phyloP scores from a whole-genome alignment of 106 monocot genomes.

The Acanthochlamys bracteata region DNA sequence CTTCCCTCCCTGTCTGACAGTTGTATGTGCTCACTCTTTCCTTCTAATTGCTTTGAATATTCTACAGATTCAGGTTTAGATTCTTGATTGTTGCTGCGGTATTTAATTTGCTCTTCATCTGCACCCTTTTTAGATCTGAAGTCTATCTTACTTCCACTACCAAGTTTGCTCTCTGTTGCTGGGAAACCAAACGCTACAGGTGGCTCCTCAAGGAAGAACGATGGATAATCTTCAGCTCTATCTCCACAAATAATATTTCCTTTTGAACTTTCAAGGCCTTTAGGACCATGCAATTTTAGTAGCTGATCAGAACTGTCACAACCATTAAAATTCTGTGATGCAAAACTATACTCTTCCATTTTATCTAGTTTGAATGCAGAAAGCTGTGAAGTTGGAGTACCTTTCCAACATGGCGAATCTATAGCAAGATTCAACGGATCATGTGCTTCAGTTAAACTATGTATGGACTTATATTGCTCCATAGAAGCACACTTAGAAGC shows the following conservation, averaged over 20 bases:
- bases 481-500: not conserved
- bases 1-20: slow-evolving; percentile 7
- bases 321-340: slow-evolving; percentile 5
- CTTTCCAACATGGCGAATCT: slow-evolving; percentile 83
- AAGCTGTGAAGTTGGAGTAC: slow-evolving; percentile 22
- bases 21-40: slow-evolving; percentile 1
- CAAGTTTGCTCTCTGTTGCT: slow-evolving; percentile 7
- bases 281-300: slow-evolving; percentile 3
- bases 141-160: slow-evolving; percentile 1
- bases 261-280: not conserved
- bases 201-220: not conserved
- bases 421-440: slow-evolving; percentile 41
- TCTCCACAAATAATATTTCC: slow-evolving; percentile 6
- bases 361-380: slow-evolving; percentile 23
- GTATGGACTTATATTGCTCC: slow-evolving; percentile 12
- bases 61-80: slow-evolving; percentile 3
- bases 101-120: not conserved
- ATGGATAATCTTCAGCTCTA: not conserved
- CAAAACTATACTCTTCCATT: not conserved
- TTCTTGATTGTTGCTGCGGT: not conserved
- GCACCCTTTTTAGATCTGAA: slow-evolving; percentile 3
- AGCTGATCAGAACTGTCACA: slow-evolving; percentile 12
- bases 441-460: slow-evolving; percentile 24
- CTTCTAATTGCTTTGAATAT: slow-evolving; percentile 2
- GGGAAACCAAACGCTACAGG: slow-evolving; percentile 7